Conservation (phyloP, 352 stramenopile species). For the Blastocystis sp. region DNA sequence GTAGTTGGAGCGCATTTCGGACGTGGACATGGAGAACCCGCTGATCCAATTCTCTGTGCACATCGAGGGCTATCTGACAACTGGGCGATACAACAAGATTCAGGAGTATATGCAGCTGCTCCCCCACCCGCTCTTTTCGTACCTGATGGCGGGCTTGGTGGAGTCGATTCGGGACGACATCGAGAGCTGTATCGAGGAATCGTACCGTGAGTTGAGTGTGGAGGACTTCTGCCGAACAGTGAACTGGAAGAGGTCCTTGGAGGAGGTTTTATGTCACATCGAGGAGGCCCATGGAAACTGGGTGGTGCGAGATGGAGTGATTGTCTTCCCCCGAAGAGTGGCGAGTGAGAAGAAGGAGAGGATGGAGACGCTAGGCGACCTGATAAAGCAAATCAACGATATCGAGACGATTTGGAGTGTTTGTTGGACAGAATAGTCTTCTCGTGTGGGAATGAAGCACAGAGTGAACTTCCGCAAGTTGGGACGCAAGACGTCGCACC, state of each 20-base stretch:
- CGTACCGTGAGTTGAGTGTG: not conserved
- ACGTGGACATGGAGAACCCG: not conserved
- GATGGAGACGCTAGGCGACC: slow-evolving; percentile 50
- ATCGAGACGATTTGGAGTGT: slow-evolving; percentile 56
- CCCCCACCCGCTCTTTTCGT: slow-evolving; percentile 14
- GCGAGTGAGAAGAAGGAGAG: not conserved
- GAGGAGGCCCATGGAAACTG: not conserved
- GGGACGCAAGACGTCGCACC: slow-evolving; percentile 82
- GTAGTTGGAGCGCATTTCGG: slow-evolving; percentile 20
- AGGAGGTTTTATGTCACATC: not conserved
- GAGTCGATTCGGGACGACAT: slow-evolving; percentile 43
- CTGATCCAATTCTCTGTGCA: slow-evolving; percentile 49
- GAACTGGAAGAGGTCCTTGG: not conserved
- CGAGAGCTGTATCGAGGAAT: slow-evolving; percentile 37
- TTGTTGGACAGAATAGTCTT: slow-evolving; percentile 22
- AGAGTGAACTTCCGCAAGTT: slow-evolving; percentile 83
- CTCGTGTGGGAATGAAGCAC: slow-evolving; percentile 77
- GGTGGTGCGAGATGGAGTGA: not conserved
- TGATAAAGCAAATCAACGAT: slow-evolving; percentile 47
- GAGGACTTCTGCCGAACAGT: not conserved
- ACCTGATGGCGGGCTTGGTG: slow-evolving; percentile 19
- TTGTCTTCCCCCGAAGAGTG: slow-evolving; percentile 14
- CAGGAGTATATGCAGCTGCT: slow-evolving; percentile 45
- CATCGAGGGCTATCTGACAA: slow-evolving; percentile 45
- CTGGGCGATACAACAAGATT: slow-evolving; percentile 40